Evolutionary conservation across 2,329 filamentous ascomycete genomes (phyloP).

Genomic region (Neurospora sp.): DNA sequence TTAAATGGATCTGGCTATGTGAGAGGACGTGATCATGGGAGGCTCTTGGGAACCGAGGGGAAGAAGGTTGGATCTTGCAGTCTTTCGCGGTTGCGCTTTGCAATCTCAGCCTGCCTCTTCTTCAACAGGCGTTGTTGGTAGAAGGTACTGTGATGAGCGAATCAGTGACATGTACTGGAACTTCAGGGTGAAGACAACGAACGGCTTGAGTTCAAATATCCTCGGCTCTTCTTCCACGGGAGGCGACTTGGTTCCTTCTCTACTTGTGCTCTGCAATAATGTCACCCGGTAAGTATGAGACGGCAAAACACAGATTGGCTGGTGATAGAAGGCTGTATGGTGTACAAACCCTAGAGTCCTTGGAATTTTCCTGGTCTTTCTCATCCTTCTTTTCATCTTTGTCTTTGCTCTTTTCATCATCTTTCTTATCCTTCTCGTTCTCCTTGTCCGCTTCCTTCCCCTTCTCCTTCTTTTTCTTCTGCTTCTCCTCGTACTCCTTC

Average conservation of each 20-base stretch:
- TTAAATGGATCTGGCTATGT: neutral
- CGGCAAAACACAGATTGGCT: neutral
- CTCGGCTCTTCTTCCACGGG: constrained; percentile 53
- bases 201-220: constrained; percentile 79
- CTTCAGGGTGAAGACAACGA: constrained; percentile 11
- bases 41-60: constrained; percentile 68
- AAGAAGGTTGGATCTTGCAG: constrained; percentile 71
- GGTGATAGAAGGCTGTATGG: neutral
- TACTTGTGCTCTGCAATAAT: constrained; percentile 7
- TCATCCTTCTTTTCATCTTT: constrained; percentile 32
- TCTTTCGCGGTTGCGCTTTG: constrained; percentile 73
- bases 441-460: constrained; percentile 48
- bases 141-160: constrained; percentile 53
- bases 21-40: constrained; percentile 26
- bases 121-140: constrained; percentile 77
- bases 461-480: constrained; percentile 59
- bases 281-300: neutral
- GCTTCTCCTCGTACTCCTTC: constrained; percentile 69
- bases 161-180: neutral
- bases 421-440: constrained; percentile 34
- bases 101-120: constrained; percentile 66
- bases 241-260: constrained; percentile 28
- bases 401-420: constrained; percentile 32
- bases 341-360: constrained; percentile 12
- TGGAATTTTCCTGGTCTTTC: constrained; percentile 23